Evolutionary conservation across 306 rosid genomes (phyloP), one percentile per base, ranked within the genome.

Genomic region (Acacia crassicarpa): DNA sequence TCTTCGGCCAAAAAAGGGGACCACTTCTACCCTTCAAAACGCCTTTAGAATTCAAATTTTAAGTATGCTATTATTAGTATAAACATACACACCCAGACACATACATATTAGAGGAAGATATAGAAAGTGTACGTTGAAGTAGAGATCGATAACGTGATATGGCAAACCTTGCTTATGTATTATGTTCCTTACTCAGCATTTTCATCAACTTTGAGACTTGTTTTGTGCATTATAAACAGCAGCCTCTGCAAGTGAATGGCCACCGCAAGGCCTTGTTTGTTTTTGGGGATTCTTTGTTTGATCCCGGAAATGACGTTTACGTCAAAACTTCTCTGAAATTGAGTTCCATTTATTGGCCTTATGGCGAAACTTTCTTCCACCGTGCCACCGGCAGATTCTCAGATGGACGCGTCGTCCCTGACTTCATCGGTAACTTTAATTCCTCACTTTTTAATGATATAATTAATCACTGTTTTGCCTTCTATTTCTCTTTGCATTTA

Each of bases 321-420:
- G 16, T 78, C 54, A 48, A 30, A 22, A 22, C 23, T 33, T 22
- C 8, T 1, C 1, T 0, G 20, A 22, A 16, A 12, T 9, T 35
- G 7, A 0, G 8, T n/a, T 27, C 56, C 10, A 0, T 5, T 38
- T 46, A 67, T 9, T 8, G 20, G 51, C 82, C 75, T 0, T 78
- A 78, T 41, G 82, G 82, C 7, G 68, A 78, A 53, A 68, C 68
- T n/a, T 78, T 13, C 25, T 78, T 67, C 76, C 58, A 53, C n/a
- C 76, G 41, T 25, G 27, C 82, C 35, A 78, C 82, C 0, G 68
- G 82, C 10, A 51, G 82, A 68, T 78, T 35, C 56, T 51, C 30
- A 0, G 58, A 78, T 23, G 82, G 82, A 0, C 82, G 76, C 8
- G 0, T 78, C 2, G 43, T 68, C 46, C 76, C 82, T 38, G 76